Conservation (phyloP, 139 green algal species). For the Limnomonas spitsbergensis region DNA sequence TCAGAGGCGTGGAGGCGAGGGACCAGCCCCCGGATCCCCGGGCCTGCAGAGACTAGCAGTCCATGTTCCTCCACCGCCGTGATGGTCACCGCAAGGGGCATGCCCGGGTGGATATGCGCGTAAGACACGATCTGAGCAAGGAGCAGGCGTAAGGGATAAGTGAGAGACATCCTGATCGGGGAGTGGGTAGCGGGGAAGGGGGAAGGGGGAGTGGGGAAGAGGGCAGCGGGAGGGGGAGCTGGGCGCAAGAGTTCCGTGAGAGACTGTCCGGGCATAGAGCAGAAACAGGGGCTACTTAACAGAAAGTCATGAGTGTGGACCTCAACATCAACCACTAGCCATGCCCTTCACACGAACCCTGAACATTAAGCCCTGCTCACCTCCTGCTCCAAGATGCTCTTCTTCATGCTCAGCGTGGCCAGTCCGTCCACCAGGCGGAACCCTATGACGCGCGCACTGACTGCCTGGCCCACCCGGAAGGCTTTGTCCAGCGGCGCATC, state of each 20-base stretch:
- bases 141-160: neutral
- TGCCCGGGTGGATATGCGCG: constrained; percentile 31
- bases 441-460: constrained; percentile 66
- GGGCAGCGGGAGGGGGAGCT: too few relatives aligned
- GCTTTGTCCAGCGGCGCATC: constrained; percentile 47
- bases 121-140: constrained; percentile 27
- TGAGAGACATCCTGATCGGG: neutral
- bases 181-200: too few relatives aligned
- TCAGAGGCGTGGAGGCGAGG: constrained; percentile 56
- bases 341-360: constrained; percentile 32
- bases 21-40: constrained; percentile 24
- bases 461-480: constrained; percentile 25
- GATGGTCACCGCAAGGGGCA: constrained; percentile 25
- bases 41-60: constrained; percentile 20
- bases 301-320: too few relatives aligned
- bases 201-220: too few relatives aligned
- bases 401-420: constrained; percentile 58
- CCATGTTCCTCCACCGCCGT: constrained; percentile 18
- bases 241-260: too few relatives aligned
- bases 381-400: constrained; percentile 48
- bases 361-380: constrained; percentile 19
- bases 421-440: constrained; percentile 82
- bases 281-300: too few relatives aligned
- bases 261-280: too few relatives aligned
- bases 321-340: too few relatives aligned